Conservation (phyloP, 2,329 filamentous ascomycete species). For the Lecanicillium sp. region DNA sequence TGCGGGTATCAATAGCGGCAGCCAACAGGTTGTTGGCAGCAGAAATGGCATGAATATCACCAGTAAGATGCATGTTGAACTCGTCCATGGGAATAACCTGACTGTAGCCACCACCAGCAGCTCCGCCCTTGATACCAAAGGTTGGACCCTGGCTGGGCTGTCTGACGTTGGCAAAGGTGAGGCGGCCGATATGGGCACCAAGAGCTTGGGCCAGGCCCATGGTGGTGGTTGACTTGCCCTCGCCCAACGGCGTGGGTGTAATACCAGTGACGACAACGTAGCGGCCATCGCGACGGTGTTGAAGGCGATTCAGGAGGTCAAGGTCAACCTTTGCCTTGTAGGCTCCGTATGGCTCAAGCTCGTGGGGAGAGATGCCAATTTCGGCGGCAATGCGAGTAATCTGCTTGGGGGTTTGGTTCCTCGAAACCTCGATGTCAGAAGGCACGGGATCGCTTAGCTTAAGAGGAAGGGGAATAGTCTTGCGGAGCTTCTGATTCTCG, state of each 20-base stretch:
- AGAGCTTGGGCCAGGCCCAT: slow-evolving; percentile 91
- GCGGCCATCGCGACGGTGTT: slow-evolving; percentile 78
- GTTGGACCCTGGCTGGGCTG: slow-evolving; percentile 96
- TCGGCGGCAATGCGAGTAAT: slow-evolving; percentile 81
- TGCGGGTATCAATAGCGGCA: slow-evolving; percentile 92
- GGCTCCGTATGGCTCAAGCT: slow-evolving; percentile 89
- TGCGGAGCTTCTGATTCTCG: slow-evolving; percentile 71
- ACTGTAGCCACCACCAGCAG: slow-evolving; percentile 94
- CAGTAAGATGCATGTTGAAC: slow-evolving; percentile 96
- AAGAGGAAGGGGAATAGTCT: slow-evolving; percentile 74
- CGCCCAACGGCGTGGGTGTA: slow-evolving; percentile 89
- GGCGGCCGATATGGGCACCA: slow-evolving; percentile 75
- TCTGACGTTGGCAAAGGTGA: slow-evolving; percentile 93
- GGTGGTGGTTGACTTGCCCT: slow-evolving; percentile 97
- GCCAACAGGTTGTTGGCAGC: slow-evolving; percentile 96
- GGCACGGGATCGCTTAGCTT: slow-evolving; percentile 75
- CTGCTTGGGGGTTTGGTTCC: slow-evolving; percentile 82
- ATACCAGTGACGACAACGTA: slow-evolving; percentile 94
- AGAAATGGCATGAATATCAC: slow-evolving; percentile 95
- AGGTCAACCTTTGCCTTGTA: slow-evolving; percentile 96
- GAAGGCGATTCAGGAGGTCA: slow-evolving; percentile 69
- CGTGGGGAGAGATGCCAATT: slow-evolving; percentile 77
- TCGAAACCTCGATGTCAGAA: slow-evolving; percentile 90
- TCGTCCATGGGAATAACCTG: slow-evolving; percentile 99
- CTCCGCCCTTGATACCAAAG: slow-evolving; percentile 97